Evolutionary conservation across 2,329 filamentous ascomycete genomes (phyloP), one percentile per base, ranked within the genome.

Genomic region (Bipolaris zeicola): DNA sequence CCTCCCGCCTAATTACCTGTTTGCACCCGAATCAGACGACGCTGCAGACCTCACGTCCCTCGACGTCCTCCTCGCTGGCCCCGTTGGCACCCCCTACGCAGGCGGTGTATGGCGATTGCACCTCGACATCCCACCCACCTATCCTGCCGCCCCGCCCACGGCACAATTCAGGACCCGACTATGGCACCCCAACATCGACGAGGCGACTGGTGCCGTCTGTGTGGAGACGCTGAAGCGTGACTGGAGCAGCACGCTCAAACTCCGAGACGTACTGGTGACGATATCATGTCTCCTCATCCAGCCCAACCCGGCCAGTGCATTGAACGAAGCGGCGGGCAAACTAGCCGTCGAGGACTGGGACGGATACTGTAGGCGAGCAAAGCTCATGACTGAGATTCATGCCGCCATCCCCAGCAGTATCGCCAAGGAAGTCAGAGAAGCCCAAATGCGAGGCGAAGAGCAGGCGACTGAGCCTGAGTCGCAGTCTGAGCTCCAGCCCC

Each of bases 171-270:
- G 80, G 51, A 88, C 85, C 2, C 79, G 81, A 5, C 83, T 88
- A 61, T 88, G 85, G 80, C 86, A 88, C 63, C 86, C 86, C 0
- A 88, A 88, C 64, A 83, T 88, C 47, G 85, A 88, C 60, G 83
- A 86, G 50, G 76, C 78, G n/a, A 84, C 82, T 0, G 86, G 86
- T 5, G 82, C 82, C 0, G 84, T 88, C 3, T 88, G 86, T 58
- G 83, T 88, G 3, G 86, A 88, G 74, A 88, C 86, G 2, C 67
- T 88, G 42, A 88, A 88, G 75, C 78, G 84, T 44, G 86, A 87
- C 64, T 88, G 86, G 86, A 81, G 83, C 55, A 75, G 79, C 13
- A 82, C 77, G 26, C 71, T 88, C 60, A 87, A 83, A 24, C 68
- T 88, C 47, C 76, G 83, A 44, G 84, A 88, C 74, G 84, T 88